Conservation (phyloP, 352 stramenopile species). For the Phytophthora syringae region DNA sequence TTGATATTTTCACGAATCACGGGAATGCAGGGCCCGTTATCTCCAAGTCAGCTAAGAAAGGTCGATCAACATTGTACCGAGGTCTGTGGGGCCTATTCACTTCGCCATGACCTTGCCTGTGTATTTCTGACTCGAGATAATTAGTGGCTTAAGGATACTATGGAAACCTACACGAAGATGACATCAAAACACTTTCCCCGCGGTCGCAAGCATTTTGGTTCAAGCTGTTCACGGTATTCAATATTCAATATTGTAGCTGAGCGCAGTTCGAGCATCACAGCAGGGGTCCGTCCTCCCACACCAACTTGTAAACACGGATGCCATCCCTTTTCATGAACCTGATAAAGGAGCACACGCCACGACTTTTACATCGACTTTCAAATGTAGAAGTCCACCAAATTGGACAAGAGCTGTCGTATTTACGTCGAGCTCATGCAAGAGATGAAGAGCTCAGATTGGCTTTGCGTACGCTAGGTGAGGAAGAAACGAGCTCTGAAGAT, state of each 20-base stretch:
- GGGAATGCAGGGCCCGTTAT: neutral
- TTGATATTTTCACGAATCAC: neutral
- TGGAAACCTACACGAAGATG: neutral
- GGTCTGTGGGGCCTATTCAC: neutral
- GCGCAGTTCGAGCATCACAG: neutral
- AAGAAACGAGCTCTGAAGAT: neutral
- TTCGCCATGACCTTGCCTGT: neutral
- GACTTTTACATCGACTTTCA: neutral
- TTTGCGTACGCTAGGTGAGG: neutral
- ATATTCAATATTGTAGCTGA: neutral
- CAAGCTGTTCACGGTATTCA: neutral
- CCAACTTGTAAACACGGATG: neutral
- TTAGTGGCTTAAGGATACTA: neutral
- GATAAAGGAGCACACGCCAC: neutral
- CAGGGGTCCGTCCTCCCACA: neutral
- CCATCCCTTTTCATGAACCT: neutral
- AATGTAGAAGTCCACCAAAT: neutral
- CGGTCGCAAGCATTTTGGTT: neutral
- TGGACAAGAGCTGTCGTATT: neutral
- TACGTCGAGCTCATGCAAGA: neutral
- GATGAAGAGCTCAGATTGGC: neutral
- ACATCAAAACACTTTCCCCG: neutral
- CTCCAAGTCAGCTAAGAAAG: neutral
- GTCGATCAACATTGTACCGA: neutral
- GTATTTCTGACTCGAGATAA: neutral